Conservation (phyloP, 176 grass and related monocot genomes). For the Otatea glauca region DNA sequence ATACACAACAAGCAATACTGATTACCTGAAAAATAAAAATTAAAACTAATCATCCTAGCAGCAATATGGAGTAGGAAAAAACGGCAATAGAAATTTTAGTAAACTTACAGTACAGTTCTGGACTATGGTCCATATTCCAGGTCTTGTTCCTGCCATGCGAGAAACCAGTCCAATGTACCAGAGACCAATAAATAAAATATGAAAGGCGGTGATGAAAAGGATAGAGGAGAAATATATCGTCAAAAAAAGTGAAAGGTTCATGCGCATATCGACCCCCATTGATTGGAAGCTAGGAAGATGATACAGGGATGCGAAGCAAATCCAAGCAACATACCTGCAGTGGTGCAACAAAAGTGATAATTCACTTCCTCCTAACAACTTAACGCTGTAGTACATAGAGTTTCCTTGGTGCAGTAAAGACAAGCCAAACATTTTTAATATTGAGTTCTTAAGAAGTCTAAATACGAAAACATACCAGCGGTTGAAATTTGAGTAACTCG, state of each 20-base stretch:
- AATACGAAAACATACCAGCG: constrained; percentile 66
- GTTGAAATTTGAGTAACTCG: constrained; percentile 92
- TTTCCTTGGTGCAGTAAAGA: constrained; percentile 23
- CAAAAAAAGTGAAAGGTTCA: constrained; percentile 94
- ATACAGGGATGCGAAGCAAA: constrained; percentile 87
- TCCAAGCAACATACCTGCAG: constrained; percentile 93
- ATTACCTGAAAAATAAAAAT: constrained; percentile 64
- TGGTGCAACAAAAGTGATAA: constrained; percentile 38
- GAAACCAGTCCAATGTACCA: constrained; percentile 92
- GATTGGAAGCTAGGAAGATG: constrained; percentile 96
- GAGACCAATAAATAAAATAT: constrained; percentile 91
- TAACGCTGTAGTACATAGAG: constrained; percentile 26
- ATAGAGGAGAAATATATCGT: constrained; percentile 93
- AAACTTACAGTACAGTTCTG: constrained; percentile 90
- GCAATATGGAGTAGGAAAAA: not conserved
- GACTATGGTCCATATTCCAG: constrained; percentile 85
- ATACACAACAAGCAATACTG: constrained; percentile 92
- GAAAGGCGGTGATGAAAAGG: constrained; percentile 82
- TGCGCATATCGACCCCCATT: constrained; percentile 98
- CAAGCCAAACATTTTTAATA: not conserved
- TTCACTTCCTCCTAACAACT: constrained; percentile 7
- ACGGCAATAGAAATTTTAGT: not conserved
- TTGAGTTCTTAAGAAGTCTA: not conserved
- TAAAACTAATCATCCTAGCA: constrained; percentile 27
- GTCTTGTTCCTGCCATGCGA: constrained; percentile 77